These are phyloP conservation scores for Naganishia cerealis DNA, from an alignment of 1,284 basidiomycete genomes.

Conservation along the genomic window DNA sequence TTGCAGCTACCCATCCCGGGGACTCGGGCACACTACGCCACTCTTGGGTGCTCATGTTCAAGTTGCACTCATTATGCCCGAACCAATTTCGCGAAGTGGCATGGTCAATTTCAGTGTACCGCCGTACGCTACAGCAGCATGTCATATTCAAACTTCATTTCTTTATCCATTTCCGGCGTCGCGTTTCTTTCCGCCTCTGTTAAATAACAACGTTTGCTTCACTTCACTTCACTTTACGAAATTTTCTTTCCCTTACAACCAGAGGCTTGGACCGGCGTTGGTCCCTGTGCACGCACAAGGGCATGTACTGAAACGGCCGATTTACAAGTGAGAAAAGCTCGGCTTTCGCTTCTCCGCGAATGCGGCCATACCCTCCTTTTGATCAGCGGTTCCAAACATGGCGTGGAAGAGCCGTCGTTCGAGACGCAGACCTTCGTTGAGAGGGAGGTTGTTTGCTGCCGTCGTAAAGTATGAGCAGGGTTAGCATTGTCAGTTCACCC, in stretches of 20 bases:
- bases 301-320: background rate
- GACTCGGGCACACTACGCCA: no score
- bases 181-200: background rate
- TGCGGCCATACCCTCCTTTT: constrained; percentile 97
- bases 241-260: background rate
- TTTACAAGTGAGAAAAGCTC: constrained; percentile 60
- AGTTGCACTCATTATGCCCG: no score
- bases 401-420: constrained; percentile 90
- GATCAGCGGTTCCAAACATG: constrained; percentile 90
- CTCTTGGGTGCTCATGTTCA: no score
- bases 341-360: constrained; percentile 95
- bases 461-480: background rate
- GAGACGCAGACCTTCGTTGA: constrained; percentile 80
- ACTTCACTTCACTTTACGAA: background rate
- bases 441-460: constrained; percentile 75
- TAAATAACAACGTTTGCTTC: background rate
- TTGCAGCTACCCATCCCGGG: no score
- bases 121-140: background rate
- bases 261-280: background rate
- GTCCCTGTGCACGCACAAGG: no score
- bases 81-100: no score
- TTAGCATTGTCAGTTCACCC: background rate
- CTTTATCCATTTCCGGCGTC: background rate
- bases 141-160: background rate
- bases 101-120: no score